These are phyloP conservation scores for Salix koriyanagi DNA, from an alignment of 345 rosid species.

Conservation along the genomic window DNA sequence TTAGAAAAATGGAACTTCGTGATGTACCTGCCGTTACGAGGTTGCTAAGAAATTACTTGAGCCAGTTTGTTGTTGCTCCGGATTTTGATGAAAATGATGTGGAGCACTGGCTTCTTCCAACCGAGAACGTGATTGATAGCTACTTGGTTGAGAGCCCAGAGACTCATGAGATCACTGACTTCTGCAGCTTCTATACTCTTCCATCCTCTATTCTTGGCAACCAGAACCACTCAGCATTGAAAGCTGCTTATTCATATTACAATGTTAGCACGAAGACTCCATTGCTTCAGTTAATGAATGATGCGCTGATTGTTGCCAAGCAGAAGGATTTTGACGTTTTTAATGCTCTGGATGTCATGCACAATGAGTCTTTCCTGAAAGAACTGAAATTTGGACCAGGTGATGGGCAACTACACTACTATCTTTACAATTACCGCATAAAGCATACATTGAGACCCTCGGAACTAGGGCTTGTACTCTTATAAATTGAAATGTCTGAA, in stretches of 20 bases:
- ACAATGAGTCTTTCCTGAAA: constrained; percentile 83
- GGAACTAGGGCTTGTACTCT: constrained; percentile 84
- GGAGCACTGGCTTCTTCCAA: constrained; percentile 92
- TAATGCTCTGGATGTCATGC: constrained; percentile 89
- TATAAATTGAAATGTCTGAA: constrained; percentile 33
- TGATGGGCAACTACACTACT: constrained; percentile 91
- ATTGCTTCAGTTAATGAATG: constrained; percentile 87
- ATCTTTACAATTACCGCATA: constrained; percentile 76
- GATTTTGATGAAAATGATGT: constrained; percentile 83
- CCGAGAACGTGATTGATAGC: constrained; percentile 71
- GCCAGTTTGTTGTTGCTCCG: constrained; percentile 74
- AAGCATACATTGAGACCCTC: constrained; percentile 53
- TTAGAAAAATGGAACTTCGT: constrained; percentile 77
- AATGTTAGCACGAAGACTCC: constrained; percentile 80
- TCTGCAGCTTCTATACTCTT: constrained; percentile 95
- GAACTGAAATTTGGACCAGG: constrained; percentile 93
- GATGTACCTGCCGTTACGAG: constrained; percentile 88
- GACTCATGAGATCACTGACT: constrained; percentile 77
- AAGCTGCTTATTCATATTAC: constrained; percentile 95
- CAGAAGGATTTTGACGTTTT: constrained; percentile 85
- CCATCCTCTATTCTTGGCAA: constrained; percentile 92
- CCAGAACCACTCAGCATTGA: constrained; percentile 60
- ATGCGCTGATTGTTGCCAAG: constrained; percentile 70
- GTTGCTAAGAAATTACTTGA: constrained; percentile 64
- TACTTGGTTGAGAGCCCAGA: constrained; percentile 82